These are phyloP conservation scores for Baorangia bicolor DNA, from an alignment of 768 basidiomycete species.

Conservation along the genomic window DNA sequence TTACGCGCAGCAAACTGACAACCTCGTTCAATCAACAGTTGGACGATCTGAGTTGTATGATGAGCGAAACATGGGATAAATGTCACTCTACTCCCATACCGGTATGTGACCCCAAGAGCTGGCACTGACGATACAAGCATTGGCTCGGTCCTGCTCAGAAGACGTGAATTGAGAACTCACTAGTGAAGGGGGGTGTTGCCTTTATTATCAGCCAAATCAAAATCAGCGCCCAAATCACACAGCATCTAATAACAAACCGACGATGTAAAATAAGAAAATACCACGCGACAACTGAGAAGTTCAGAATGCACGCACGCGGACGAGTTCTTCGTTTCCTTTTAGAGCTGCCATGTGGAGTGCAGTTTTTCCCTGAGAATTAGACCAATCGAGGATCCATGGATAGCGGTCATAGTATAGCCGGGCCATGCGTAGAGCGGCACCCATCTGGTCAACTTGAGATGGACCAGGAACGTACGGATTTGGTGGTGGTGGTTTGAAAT, in stretches of 20 bases:
- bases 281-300: slow-evolving; percentile 5
- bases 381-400: slow-evolving; percentile 88
- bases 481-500: slow-evolving; percentile 56
- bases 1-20: slow-evolving; percentile 83
- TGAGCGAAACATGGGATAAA: slow-evolving; percentile 11
- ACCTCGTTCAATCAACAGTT: slow-evolving; percentile 84
- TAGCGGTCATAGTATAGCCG: slow-evolving; percentile 84
- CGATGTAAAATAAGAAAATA: slow-evolving; percentile 16
- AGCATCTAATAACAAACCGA: slow-evolving; percentile 60
- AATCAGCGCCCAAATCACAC: slow-evolving; percentile 87
- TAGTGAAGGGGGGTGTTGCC: slow-evolving; percentile 94
- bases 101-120: slow-evolving; percentile 86
- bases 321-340: slow-evolving; percentile 88
- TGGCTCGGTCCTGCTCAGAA: slow-evolving; percentile 1
- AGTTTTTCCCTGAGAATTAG: slow-evolving; percentile 86
- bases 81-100: slow-evolving; percentile 41
- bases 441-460: slow-evolving; percentile 59
- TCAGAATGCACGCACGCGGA: slow-evolving; percentile 55
- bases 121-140: slow-evolving; percentile 48
- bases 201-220: slow-evolving; percentile 85
- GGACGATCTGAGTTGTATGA: slow-evolving; percentile 56
- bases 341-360: slow-evolving; percentile 85
- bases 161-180: slow-evolving; percentile 45
- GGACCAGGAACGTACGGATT: slow-evolving; percentile 48
- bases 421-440: slow-evolving; percentile 83